phyloP scores from a whole-genome alignment of 1,284 basidiomycete species.

The Meira nashicola region DNA sequence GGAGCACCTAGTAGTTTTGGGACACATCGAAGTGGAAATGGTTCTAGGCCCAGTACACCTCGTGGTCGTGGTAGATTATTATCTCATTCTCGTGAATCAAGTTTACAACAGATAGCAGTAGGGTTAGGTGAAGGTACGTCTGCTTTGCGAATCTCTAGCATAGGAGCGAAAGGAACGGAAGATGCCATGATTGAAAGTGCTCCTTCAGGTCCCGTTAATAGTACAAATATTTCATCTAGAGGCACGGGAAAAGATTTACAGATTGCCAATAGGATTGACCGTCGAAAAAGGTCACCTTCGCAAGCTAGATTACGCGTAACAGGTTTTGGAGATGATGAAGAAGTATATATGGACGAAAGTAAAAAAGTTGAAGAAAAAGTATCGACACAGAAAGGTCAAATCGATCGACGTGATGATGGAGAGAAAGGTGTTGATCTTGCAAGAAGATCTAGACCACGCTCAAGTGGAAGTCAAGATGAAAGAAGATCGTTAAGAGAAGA shows the following conservation, averaged over 20 bases:
- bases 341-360: slow-evolving; percentile 13
- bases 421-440: too few species aligned
- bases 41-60: slow-evolving; percentile 1
- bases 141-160: neutral
- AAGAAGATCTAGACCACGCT: too few species aligned
- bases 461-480: neutral
- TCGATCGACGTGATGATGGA: too few species aligned
- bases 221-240: slow-evolving; percentile 2
- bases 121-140: neutral
- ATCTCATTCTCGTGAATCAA: neutral
- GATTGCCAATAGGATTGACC: neutral
- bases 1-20: neutral
- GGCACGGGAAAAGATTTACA: neutral
- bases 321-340: slow-evolving; percentile 33
- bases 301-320: slow-evolving; percentile 15
- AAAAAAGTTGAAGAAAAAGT: neutral
- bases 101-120: neutral
- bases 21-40: neutral
- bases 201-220: neutral
- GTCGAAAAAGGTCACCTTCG: neutral
- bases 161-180: neutral
- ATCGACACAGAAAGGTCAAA: slow-evolving; percentile 4
- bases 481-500: slow-evolving; percentile 7
- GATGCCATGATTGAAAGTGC: neutral
- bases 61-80: neutral